Evolutionary conservation across 2,329 filamentous ascomycete genomes (phyloP), one percentile per base, ranked within the genome.

Genomic region (Fusarium euwallaceae): DNA sequence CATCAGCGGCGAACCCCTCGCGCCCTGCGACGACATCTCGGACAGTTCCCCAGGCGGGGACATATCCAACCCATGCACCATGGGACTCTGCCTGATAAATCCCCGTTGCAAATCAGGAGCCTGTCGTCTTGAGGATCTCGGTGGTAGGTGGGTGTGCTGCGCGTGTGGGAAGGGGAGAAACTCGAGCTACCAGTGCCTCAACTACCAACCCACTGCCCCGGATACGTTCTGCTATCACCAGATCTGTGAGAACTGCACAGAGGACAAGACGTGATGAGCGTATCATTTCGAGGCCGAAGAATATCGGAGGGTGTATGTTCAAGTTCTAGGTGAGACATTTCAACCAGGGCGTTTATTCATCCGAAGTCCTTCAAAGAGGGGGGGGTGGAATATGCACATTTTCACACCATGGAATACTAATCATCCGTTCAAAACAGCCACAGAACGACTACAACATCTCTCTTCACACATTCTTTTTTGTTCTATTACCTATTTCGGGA

Each of bases 151-250:
- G 88, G 76, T 80, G 16, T 90, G 88, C 75, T 90, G 88, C 76
- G 82, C 80, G 67, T 90, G 88, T 73, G 77, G 79, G 4, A 82
- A 86, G 7, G 86, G 85, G 8, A 84, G 82, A 6, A 89, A 89
- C 68, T 80, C 81, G 6, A 84, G 84, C 58, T 80, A 82, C 24
- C 86, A 82, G 81, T 89, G 88, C 73, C 79, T 83, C 37, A 85
- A 87, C 69, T 83, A 81, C 63, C 84, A 86, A 83, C 82, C 81
- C 63, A 83, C 82, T 14, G 85, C 85, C 69, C 86, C 87, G 11
- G 85, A 89, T 71, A 86, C 86, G 2, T 85, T 88, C 53, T 90
- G 87, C 78, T 88, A 88, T 71, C 88, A 89, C 68, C 79, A 81
- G n/a, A 84, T 88, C 61, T 90, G 88, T 75, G 78, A 81, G 43